Evolutionary conservation across 129 eudicot genomes (phyloP), one percentile per base, ranked within the genome.

Genomic region (Flaveria bidentis): DNA sequence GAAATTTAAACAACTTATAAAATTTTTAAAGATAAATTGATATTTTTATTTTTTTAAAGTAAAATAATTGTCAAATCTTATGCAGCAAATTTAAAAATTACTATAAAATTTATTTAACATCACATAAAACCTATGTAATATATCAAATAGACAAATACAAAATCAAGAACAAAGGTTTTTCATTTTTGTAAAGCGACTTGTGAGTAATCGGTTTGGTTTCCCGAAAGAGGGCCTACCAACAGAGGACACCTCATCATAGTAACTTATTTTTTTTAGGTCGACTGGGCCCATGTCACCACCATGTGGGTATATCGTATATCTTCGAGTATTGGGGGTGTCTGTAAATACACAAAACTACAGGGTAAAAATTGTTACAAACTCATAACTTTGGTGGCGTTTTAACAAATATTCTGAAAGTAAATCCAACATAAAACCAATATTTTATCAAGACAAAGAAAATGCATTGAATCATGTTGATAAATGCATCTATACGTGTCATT

Each of bases 401-500:
- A 1, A 23, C 66, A 60, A 60, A 60, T 60, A n/a, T 22, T 58
- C 16, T 20, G 33, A 23, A 58, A 58, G 3, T 22, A 60, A 61
- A 23, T 26, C 39, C 67, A 61, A 60, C 15, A 61, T 5, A 25
- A 25, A 61, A 61, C 14, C 17, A 61, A 61, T 61, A 61, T 61
- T 61, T 61, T 25, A 61, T 61, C 6, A 63, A 62, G 33, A 79
- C 67, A 69, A 67, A 67, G 75, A 53, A 71, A 80, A 73, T 80
- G 84, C 88, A 86, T 88, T 86, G 88, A 88, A 84, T 88, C 83
- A 52, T 83, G 86, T 79, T 84, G 84, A 86, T 85, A 91, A 83
- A 83, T 83, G 86, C 85, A 77, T 69, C 86, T 67, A 82, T 84
- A 91, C 97, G 94, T 86, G 97, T 88, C 97, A 61, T 65, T 67